Evolutionary conservation across 2,329 filamentous ascomycete species (phyloP).

Genomic region (Microdochium bolleyi): DNA sequence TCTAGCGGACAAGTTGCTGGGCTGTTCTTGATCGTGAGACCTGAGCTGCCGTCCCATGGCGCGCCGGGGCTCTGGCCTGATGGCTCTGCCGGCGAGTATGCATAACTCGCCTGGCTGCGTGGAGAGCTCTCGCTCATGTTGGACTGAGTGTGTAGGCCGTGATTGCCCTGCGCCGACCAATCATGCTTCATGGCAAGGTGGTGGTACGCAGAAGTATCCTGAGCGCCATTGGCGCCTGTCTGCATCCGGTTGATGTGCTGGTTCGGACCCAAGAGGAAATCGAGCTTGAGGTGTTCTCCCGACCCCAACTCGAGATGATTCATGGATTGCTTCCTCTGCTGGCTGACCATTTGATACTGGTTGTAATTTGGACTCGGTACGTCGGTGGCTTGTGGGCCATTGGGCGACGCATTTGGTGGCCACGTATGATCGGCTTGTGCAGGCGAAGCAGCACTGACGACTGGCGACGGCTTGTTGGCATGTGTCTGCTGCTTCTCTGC

Average conservation of each 20-base stretch:
- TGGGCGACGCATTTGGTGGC: not conserved
- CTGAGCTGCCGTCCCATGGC: conserved; percentile 12
- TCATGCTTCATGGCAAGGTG: conserved; percentile 44
- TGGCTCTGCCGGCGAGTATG: conserved; percentile 1
- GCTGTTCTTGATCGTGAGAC: conserved; percentile 46
- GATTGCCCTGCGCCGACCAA: conserved; percentile 18
- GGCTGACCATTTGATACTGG: conserved; percentile 26
- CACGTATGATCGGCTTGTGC: conserved; percentile 17
- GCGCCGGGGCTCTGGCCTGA: conserved; percentile 1
- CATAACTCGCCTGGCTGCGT: conserved; percentile 6
- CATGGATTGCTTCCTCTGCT: conserved; percentile 39
- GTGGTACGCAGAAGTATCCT: conserved; percentile 33
- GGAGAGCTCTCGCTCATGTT: conserved; percentile 2
- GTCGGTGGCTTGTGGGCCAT: not conserved
- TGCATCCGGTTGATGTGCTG: conserved; percentile 45
- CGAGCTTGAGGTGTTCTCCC: conserved; percentile 60
- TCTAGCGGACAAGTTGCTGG: conserved; percentile 71
- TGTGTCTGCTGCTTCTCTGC: conserved; percentile 11
- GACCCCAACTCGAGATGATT: conserved; percentile 53
- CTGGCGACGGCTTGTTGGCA: conserved; percentile 26
- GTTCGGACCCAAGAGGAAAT: conserved; percentile 60
- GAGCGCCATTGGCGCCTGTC: conserved; percentile 38
- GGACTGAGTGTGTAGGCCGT: not conserved
- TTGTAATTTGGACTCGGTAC: conserved; percentile 13
- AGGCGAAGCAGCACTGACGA: conserved; percentile 28